Percentiles rank a stretch among this genome's conserved stretches.
These are phyloP conservation scores for Fusarium foetens DNA, from an alignment of 2,329 filamentous ascomycete species.

Conservation along the genomic window DNA sequence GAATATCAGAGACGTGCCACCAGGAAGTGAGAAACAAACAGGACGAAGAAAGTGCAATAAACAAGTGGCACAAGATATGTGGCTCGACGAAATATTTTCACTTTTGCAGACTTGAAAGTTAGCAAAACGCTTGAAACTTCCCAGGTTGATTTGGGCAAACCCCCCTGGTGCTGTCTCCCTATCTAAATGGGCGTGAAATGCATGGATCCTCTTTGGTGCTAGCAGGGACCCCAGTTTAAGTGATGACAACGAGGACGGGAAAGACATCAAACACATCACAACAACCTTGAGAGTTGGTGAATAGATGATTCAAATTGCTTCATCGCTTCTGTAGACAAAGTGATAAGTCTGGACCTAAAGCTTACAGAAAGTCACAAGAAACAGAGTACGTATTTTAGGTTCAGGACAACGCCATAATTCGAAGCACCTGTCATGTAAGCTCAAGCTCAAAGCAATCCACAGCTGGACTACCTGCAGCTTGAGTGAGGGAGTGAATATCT, in stretches of 20 bases:
- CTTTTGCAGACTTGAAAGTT: not conserved
- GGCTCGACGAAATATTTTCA: not conserved
- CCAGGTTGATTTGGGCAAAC: conserved; percentile 1
- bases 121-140: not conserved
- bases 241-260: conserved; percentile 30
- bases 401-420: conserved; percentile 3
- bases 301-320: not conserved
- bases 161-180: not conserved
- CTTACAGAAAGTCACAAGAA: not conserved
- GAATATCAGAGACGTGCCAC: not conserved
- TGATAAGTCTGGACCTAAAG: not conserved
- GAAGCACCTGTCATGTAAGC: conserved; percentile 8
- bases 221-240: conserved; percentile 39
- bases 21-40: not conserved
- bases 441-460: conserved; percentile 30
- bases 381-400: not conserved
- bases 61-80: not conserved
- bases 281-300: conserved; percentile 11
- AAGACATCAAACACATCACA: conserved; percentile 33
- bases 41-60: not conserved
- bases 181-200: conserved; percentile 36
- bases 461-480: not conserved
- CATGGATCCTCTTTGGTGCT: conserved; percentile 25
- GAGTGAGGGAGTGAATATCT: conserved; percentile 12
- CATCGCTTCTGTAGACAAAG: not conserved